Evolutionary conservation across 441 rosid genomes (phyloP), one percentile per base, ranked within the genome.

Genomic region (Pelargonium fulgidum): DNA sequence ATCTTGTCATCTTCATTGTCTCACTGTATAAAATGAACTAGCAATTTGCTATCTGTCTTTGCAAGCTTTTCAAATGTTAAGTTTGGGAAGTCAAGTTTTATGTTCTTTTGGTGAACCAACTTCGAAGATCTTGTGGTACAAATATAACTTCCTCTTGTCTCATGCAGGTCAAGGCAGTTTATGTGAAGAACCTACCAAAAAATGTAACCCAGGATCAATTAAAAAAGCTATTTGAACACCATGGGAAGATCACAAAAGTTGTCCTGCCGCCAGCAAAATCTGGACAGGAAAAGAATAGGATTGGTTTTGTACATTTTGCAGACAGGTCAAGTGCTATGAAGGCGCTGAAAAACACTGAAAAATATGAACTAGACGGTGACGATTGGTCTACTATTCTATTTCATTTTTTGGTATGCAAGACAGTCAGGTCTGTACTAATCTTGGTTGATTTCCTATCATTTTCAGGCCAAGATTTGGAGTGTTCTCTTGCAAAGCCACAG

Each of bases 401-500:
- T 33, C 39, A 33, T 33, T 33, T 33, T 33, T 33, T 33, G 39
- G 39, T 33, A 33, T 33, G 39, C 39, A 33, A 33, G 39, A 33
- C 7, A 33, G 39, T 33, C 39, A 33, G 39, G 39, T 33, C 39
- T 33, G 39, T 33, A 33, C 39, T 33, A 33, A 33, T 33, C 39
- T 33, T 33, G 39, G 39, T 33, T 33, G 39, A 33, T 33, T 33
- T 33, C 39, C 0, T 33, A 33, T 33, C 39, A 33, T 33, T 33
- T 33, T 33, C 66, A 79, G 82, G 82, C 14, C 82, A 79, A 79
- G 71, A 68, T 36, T 70, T 79, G 69, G 82, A 79, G 71, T 76
- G 79, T 42, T 79, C 82, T 65, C 82, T 79, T 73, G 82, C 82
- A 47, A 79, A 79, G 75, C 82, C 79, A 59, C 82, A 76, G 66